Base-by-base conservation (phyloP, 768 basidiomycete species). In the Ramaria sp. region DNA sequence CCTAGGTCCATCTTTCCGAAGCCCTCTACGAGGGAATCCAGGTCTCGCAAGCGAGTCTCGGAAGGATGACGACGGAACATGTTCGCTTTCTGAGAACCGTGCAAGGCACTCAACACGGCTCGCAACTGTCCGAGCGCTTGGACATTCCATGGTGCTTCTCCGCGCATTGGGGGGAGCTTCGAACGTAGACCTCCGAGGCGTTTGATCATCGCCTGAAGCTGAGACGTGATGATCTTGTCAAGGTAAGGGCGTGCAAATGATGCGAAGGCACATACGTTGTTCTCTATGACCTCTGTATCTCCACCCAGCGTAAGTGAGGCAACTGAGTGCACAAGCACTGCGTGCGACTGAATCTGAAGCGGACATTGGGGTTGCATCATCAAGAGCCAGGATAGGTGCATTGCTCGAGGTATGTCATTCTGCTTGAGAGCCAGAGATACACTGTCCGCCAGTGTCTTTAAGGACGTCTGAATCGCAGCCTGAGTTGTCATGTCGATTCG, bases 241-340 rank as follows among this genome's bases (percentile, higher is more conserved):
- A 22, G 24, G 52, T 30, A 17, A 11, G 41, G 53, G 15, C 7
- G 15, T 20, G n/a, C 19, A 20, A 17, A n/a, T 17, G 24, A 24
- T 3, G 42, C 24, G 53, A 12, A 33, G 42, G 17, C 15, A 43
- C 53, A 4, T 43, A 54, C 53, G 20, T 54, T 54, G 22, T 12
- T 46, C 42, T 54, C 53, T 31, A 54, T 54, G n/a, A 54, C 41
- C 10, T 54, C 53, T 19, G 53, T 37, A 24, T 54, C 53, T 7
- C 53, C 53, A n/a, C 53, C 53, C 17, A 54, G 53, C 7, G 53
- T 54, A n/a, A 54, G 45, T 11, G 53, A 54, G 27, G 53, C 53
- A 11, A 39, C 53, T 17, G 53, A 54, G 53, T 54, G 39, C 11
- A 54, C 53, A 1, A 54, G 53, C 10, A 54, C 53, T 3, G 53